These are phyloP conservation scores for Isochrysis galbana DNA, from an alignment of 78 protist genomes.

Conservation along the genomic window DNA sequence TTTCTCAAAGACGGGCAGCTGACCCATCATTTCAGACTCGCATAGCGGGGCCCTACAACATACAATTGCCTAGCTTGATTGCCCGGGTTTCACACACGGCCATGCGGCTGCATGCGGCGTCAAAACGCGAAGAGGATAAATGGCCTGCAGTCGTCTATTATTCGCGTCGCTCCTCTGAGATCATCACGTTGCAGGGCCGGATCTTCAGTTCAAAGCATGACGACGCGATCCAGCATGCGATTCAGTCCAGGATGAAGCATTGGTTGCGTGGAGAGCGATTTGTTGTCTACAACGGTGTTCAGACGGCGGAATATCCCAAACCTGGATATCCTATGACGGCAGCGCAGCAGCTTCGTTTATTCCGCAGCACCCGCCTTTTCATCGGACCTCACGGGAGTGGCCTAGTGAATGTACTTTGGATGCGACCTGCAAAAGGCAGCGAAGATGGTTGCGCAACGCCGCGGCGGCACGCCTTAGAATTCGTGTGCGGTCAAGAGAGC, in stretches of 20 bases:
- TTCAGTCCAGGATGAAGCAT: neutral
- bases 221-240: neutral
- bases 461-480: neutral
- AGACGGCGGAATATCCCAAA: neutral
- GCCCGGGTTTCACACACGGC: neutral
- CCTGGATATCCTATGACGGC: neutral
- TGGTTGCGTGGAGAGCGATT: neutral
- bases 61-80: neutral
- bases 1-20: too few species aligned
- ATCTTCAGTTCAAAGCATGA: neutral
- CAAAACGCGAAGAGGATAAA: neutral
- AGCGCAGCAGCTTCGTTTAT: neutral
- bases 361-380: neutral
- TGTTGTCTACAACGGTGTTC: neutral
- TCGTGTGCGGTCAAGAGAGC: neutral
- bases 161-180: neutral
- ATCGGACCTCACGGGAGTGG: neutral
- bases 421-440: neutral
- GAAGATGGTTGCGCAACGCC: neutral
- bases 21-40: too few species aligned
- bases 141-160: neutral
- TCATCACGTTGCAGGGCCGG: neutral
- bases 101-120: neutral
- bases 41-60: neutral
- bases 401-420: neutral